Evolutionary conservation across 192 early-diverging fungal genomes (phyloP).

Genomic region (Podila minutissima): DNA sequence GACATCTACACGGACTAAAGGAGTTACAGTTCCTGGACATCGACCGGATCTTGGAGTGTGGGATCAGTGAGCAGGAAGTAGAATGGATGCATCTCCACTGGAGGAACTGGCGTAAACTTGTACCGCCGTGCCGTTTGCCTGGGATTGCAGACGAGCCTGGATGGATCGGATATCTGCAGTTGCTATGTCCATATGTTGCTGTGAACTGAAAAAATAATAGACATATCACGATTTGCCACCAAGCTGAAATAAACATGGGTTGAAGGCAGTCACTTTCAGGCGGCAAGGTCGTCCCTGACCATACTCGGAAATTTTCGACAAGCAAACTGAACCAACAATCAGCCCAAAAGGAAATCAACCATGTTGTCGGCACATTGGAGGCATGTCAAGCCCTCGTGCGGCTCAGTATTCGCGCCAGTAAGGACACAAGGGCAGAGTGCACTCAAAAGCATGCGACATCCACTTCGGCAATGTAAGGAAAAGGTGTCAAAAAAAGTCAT

Average conservation of each 20-base stretch:
- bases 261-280: too few relatives aligned
- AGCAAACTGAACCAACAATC: too few relatives aligned
- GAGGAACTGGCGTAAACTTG: too few relatives aligned
- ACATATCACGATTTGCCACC: too few relatives aligned
- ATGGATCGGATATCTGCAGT: too few relatives aligned
- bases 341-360: background rate
- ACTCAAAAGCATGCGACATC: constrained; percentile 1
- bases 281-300: background rate
- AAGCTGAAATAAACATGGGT: too few relatives aligned
- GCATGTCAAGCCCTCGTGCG: constrained; percentile 7
- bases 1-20: background rate
- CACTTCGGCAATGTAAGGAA: constrained; percentile 1
- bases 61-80: background rate
- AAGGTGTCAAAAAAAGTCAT: background rate
- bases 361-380: constrained; percentile 29
- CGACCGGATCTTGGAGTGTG: background rate
- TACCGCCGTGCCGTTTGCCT: too few relatives aligned
- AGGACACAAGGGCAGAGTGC: background rate
- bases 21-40: background rate
- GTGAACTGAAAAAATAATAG: too few relatives aligned
- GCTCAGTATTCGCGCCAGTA: too few relatives aligned
- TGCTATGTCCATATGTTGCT: too few relatives aligned
- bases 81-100: background rate
- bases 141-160: too few relatives aligned
- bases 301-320: background rate